Base-by-base conservation (phyloP, 2,329 filamentous ascomycete species). In the Anisogramma anomala region DNA sequence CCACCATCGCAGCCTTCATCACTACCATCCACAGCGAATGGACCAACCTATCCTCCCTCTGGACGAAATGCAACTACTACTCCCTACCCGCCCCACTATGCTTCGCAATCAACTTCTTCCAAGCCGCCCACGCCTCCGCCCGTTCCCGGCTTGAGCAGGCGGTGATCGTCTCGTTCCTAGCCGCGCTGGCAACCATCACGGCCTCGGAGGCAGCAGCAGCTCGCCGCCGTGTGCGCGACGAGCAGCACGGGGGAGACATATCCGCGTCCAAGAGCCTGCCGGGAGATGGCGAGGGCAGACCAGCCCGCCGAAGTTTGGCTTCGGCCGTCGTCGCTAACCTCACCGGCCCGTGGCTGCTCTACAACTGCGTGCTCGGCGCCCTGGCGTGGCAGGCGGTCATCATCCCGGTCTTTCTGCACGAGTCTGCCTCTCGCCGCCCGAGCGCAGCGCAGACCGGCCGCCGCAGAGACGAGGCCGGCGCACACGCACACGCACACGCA, bases 311-410 rank as follows among this genome's bases (percentile, higher is more conserved):
- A 4, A 14, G 18, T 25, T 6, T 23, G 18, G 10, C 18, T 17
- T 13, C 3, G 17, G 6, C 7, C 11, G 6, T 22, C 38, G 22
- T 34, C 31, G 23, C 17, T 8, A 41, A 35, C 25, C 38, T 41
- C n/a, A 35, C 32, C n/a, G n/a, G 34, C 4, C 38, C 38, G 13
- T 41, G 38, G 38, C 38, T 41, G 5, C 32, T 41, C 7, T 35
- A 35, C 23, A 34, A 18, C 9, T 23, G 27, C 3, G 31, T 10
- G 15, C 25, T 41, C 10, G 38, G 38, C 31, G 38, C 38, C n/a
- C 8, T 31, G 23, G 22, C 38, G 4, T 41, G 38, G 38, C 38
- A 41, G 25, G 32, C 22, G 1, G 28, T 41, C 17, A 41, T 41
- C 32, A 17, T 41, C 17, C 38, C 38, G 17, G 31, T 32, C 5